Percentiles rank a stretch among this genome's conserved stretches.
Evolutionary conservation across 495 filamentous ascomycete species (phyloP).

Genomic region (Oleoguttula mirabilis): DNA sequence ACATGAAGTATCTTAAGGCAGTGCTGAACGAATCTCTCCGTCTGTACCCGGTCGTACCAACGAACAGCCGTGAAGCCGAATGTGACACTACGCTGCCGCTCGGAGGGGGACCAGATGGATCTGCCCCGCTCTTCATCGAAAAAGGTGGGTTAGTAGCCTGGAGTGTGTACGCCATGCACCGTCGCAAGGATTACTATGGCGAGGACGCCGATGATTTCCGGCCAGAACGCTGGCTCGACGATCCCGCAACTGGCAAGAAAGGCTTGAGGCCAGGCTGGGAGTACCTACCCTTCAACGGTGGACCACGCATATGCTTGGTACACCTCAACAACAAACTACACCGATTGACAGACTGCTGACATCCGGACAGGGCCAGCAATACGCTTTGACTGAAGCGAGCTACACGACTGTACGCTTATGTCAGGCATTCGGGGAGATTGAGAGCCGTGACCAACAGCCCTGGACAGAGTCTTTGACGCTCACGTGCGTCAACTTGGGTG

Average conservation of each 20-base stretch:
- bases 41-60: slow-evolving; percentile 28
- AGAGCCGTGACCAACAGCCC: slow-evolving; percentile 25
- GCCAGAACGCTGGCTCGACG: slow-evolving; percentile 30
- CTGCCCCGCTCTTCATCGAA: slow-evolving; percentile 25
- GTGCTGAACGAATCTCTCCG: slow-evolving; percentile 27
- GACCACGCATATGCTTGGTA: slow-evolving; percentile 30
- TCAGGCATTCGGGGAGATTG: slow-evolving; percentile 37
- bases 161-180: slow-evolving; percentile 26
- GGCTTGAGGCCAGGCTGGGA: slow-evolving; percentile 28
- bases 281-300: slow-evolving; percentile 34
- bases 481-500: slow-evolving; percentile 14
- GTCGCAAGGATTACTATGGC: slow-evolving; percentile 26
- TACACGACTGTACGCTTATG: slow-evolving; percentile 26
- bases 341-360: too few species aligned
- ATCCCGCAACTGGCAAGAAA: slow-evolving; percentile 20
- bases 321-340: too few species aligned
- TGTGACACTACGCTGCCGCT: slow-evolving; percentile 28
- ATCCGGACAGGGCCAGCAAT: slow-evolving; percentile 23
- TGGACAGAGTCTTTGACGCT: slow-evolving; percentile 18
- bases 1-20: slow-evolving; percentile 27
- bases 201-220: slow-evolving; percentile 27
- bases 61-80: slow-evolving; percentile 23
- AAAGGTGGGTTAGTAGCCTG: slow-evolving; percentile 23
- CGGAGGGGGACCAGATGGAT: slow-evolving; percentile 26
- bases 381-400: slow-evolving; percentile 30